Percentiles rank a stretch among this genome's conserved stretches.
Evolutionary conservation across 2,329 filamentous ascomycete genomes (phyloP).

Genomic region (Exophiala bonariae): DNA sequence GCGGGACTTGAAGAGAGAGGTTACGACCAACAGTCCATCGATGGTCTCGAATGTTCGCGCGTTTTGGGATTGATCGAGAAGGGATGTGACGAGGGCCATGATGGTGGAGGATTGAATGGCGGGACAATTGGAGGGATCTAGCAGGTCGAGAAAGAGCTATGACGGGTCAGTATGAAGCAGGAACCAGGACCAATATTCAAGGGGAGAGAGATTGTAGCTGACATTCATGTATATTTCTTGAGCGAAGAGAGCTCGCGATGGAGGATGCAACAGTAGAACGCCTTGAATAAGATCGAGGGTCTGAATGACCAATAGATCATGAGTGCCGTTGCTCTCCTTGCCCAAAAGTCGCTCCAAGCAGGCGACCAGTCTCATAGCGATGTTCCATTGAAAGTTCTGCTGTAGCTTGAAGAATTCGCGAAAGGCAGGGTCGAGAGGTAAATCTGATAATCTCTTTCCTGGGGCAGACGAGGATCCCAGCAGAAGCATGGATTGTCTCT

Average conservation of each 20-base stretch:
- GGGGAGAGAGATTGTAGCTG: conserved; percentile 7
- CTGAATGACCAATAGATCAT: conserved; percentile 84
- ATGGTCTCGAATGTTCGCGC: conserved; percentile 89
- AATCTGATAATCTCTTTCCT: conserved; percentile 65
- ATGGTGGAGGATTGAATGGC: conserved; percentile 89
- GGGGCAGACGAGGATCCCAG: conserved; percentile 38
- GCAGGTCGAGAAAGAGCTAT: conserved; percentile 84
- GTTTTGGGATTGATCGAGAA: conserved; percentile 83
- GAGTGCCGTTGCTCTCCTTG: conserved; percentile 76
- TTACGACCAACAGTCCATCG: conserved; percentile 87
- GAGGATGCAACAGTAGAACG: conserved; percentile 81
- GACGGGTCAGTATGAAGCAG: too few relatives aligned
- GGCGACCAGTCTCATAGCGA: conserved; percentile 79
- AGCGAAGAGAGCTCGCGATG: conserved; percentile 81
- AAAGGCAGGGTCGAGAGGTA: conserved; percentile 83
- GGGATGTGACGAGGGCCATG: conserved; percentile 82
- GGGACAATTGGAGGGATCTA: conserved; percentile 88
- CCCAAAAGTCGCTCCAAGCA: conserved; percentile 85
- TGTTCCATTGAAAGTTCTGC: conserved; percentile 97
- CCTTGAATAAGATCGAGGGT: conserved; percentile 89
- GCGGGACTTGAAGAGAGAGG: conserved; percentile 87
- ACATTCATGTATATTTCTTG: conserved; percentile 94
- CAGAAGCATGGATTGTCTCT: conserved; percentile 43
- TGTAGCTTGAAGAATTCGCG: conserved; percentile 95
- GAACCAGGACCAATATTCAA: too few relatives aligned